Base-by-base conservation (phyloP, 2,329 filamentous ascomycete genomes). In the Cladosporium sp. region DNA sequence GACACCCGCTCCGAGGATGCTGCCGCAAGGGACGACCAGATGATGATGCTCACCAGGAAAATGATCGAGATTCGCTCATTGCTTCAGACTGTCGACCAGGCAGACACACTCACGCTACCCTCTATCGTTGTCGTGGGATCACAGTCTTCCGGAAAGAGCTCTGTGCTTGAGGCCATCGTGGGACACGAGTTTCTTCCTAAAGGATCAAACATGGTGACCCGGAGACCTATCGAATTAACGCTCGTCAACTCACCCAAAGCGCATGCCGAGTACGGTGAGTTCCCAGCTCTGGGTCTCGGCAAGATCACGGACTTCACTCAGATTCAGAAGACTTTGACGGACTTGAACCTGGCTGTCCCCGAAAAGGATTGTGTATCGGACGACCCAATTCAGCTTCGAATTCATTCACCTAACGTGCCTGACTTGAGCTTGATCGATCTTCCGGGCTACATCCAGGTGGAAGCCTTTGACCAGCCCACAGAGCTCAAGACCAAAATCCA, bases 1-100 rank as follows among this genome's bases (percentile, higher is more conserved):
- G 82, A 85, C 56, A 69, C 76, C 4, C 76, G 83, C 49, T 74
- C 77, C 7, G 76, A 73, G 17, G 82, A 85, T 50, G 83, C 87
- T 63, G 77, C 80, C 43, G 88, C 89, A 15, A 83, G 84, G 62
- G 93, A 99, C 63, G 93, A 99, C 67, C 93, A 99, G 70, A 99
- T 99, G 92, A 99, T 99, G 93, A 79, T 96, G 59, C 76, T 99
- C 64, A 99, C 95, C 2, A 92, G 93, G 74, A 97, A 97, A 73
- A 99, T 99, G 93, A 99, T 99, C 64, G 93, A 99, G 74, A 97
- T 99, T 51, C 80, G 95, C 58, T 91, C 85, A 59, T 89, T 99
- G 51, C 77, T 99, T 19, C 88, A 95, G 64, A 89, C 85, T 20
- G 88, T 99, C 41, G 95, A 91, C 29, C 92, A 99, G 73, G 95